Conservation (phyloP, 176 grass and related monocot genomes). For the Aegilops sharonensis region DNA sequence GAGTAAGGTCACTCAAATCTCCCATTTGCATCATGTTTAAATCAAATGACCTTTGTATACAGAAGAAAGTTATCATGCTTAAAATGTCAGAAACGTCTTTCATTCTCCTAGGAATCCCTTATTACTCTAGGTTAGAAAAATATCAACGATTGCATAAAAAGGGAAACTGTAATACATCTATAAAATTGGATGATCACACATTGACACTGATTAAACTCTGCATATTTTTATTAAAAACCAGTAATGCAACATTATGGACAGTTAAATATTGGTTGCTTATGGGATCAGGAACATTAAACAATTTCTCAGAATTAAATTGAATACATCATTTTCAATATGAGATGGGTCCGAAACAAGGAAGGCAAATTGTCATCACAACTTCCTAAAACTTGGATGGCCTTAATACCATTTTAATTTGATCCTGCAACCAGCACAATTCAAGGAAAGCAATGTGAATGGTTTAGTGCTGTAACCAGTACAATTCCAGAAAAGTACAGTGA, state of each 20-base stretch:
- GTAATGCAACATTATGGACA: background rate
- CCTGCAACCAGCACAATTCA: background rate
- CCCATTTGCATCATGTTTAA: background rate
- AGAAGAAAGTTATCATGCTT: conserved; percentile 11
- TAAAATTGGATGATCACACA: background rate
- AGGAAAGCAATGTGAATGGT: background rate
- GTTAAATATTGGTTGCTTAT: background rate
- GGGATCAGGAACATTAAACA: background rate
- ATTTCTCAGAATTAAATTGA: background rate
- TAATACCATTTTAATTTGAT: background rate
- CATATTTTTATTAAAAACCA: background rate
- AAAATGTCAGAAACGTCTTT: background rate
- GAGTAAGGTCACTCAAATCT: background rate
- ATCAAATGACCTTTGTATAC: background rate
- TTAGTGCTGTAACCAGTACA: background rate
- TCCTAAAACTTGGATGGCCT: background rate
- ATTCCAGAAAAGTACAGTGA: background rate
- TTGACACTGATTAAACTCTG: background rate
- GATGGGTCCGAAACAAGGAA: background rate
- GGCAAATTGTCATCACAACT: background rate
- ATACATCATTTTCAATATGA: conserved; percentile 5
- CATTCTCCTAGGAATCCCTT: background rate
- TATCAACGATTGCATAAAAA: background rate
- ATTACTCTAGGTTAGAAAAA: background rate
- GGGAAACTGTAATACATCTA: background rate